Conservation (phyloP, 2,329 filamentous ascomycete species). For the Exophiala oligosperma region DNA sequence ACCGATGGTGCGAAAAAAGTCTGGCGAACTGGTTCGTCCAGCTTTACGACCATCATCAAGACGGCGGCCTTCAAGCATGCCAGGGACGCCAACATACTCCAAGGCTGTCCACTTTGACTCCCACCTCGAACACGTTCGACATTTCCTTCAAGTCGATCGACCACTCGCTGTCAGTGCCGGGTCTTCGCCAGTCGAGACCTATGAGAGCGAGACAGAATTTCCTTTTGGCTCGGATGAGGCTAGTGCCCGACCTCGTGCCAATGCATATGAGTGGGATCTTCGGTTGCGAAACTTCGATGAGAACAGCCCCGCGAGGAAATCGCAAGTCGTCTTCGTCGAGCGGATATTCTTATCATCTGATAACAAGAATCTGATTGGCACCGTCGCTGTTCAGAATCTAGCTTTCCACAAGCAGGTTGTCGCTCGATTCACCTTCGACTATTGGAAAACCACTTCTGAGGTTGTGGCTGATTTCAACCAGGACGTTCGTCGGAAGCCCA, state of each 20-base stretch:
- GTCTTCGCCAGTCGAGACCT: conserved; percentile 84
- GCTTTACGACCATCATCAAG: conserved; percentile 77
- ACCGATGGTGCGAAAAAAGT: conserved; percentile 97
- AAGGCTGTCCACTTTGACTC: conserved; percentile 99
- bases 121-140: conserved; percentile 90
- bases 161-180: conserved; percentile 95
- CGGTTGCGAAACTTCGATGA: conserved; percentile 77
- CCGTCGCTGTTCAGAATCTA: conserved; percentile 81
- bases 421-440: conserved; percentile 94
- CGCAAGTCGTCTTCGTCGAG: conserved; percentile 72
- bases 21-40: conserved; percentile 90
- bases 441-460: conserved; percentile 98
- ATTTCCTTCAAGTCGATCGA: conserved; percentile 90
- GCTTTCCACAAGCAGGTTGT: conserved; percentile 85
- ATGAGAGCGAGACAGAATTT: conserved; percentile 86
- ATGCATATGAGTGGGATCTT: conserved; percentile 83
- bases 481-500: conserved; percentile 68
- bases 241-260: conserved; percentile 41
- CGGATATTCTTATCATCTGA: conserved; percentile 83
- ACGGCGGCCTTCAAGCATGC: conserved; percentile 90
- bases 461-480: conserved; percentile 84
- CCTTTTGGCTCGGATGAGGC: conserved; percentile 67
- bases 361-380: conserved; percentile 82
- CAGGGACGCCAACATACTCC: conserved; percentile 90
- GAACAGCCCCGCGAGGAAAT: conserved; percentile 62